Evolutionary conservation across 2,329 filamentous ascomycete genomes (phyloP), one percentile per base, ranked within the genome.

Genomic region (Verticillium isaacii): DNA sequence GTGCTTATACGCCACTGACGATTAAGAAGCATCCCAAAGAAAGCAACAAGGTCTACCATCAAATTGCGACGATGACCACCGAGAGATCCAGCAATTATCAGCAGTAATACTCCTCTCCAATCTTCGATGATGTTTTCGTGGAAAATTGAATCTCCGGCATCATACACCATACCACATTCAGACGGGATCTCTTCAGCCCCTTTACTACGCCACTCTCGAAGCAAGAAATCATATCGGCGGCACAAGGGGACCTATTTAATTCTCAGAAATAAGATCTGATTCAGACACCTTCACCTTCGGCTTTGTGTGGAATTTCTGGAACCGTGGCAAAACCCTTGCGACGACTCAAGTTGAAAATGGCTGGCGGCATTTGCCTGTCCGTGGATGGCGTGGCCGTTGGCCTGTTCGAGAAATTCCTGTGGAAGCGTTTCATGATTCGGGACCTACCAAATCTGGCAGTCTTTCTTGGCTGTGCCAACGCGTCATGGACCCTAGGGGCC

Each of bases 211-310:
- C 14, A 84, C 94, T 32, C 80, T 93, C 17, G 91, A 94, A 72
- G 81, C 80, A 1, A 86, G 91, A 37, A 77, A 82, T 58, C 76
- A 79, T 32, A 78, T 93, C 6, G 91, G 91, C 1, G 91, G 91
- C 1, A 94, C 91, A 0, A 93, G 91, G 91, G 87, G 87, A 89
- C 68, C 76, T 93, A 2, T 94, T 92, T 77, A 82, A 50, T 94
- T 92, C 67, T 90, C 89, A 0, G 89, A 91, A 8, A 88, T 91
- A 65, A 79, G 85, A 56, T 87, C 85, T 2, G 84, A 88, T 64
- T 86, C 84, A 0, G 85, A 88, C 68, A 76, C 88, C 8, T 81
- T 81, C 66, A 87, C 84, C 0, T 88, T 87, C 63, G 84, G 84
- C 19, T 92, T 92, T 67, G 74, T 83, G 1, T 93, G 89, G 85